A percentile compares a stretch with the other conserved stretches of the same genome.
Evolutionary conservation across 2,329 filamentous ascomycete genomes (phyloP).

Genomic region (Hypoxylon sp.): DNA sequence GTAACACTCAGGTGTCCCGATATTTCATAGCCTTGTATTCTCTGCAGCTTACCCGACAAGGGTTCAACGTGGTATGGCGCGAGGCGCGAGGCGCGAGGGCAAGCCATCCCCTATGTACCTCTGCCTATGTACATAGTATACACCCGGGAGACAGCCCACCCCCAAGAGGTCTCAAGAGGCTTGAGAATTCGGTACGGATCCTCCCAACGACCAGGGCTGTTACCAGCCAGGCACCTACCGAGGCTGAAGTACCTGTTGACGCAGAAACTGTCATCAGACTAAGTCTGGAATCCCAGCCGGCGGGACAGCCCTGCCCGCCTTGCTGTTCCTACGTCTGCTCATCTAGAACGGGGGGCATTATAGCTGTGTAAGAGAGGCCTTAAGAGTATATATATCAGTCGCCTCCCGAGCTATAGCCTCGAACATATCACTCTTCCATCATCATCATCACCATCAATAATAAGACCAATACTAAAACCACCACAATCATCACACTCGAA

Average conservation of each 20-base stretch:
- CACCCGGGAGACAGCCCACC: background rate
- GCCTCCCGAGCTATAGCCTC: conserved; percentile 20
- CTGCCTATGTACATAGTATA: background rate
- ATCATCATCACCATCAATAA: conserved; percentile 37
- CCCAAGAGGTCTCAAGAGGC: conserved; percentile 22
- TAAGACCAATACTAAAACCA: conserved; percentile 23
- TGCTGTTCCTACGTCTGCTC: conserved; percentile 7
- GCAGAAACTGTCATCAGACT: conserved; percentile 9
- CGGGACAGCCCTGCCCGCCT: conserved; percentile 17
- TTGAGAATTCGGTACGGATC: conserved; percentile 24
- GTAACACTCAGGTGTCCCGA: background rate
- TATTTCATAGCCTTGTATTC: conserved; percentile 11
- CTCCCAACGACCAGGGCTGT: conserved; percentile 11
- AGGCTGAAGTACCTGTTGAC: conserved; percentile 26
- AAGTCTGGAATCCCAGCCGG: conserved; percentile 19
- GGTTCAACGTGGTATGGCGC: conserved; percentile 15
- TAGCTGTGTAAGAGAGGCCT: conserved; percentile 9
- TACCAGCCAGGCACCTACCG: no score
- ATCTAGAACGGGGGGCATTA: conserved; percentile 20
- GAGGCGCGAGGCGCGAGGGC: no score
- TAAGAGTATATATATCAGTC: conserved; percentile 39
- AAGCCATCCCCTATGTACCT: no score
- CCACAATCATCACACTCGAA: conserved; percentile 26
- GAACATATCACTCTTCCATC: conserved; percentile 28
- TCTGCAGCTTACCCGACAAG: conserved; percentile 11